phyloP scores from a whole-genome alignment of 768 basidiomycete species.

The Kwoniella sp. region DNA sequence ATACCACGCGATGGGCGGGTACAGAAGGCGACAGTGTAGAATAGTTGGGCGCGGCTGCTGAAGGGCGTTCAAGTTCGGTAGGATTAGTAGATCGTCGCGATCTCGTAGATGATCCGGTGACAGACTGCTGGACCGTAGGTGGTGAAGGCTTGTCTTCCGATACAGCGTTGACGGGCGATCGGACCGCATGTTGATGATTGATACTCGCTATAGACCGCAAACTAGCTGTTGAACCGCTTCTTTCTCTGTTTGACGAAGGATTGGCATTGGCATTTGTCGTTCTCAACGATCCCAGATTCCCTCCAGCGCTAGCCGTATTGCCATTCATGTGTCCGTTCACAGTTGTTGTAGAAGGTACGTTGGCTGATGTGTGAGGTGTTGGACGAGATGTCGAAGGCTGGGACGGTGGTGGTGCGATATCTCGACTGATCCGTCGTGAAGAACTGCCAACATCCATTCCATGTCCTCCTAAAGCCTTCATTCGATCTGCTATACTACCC shows the following conservation, averaged over 20 bases:
- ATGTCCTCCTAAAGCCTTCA: constrained; percentile 71
- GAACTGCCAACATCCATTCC: constrained; percentile 66
- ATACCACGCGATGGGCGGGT: not conserved
- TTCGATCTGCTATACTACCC: constrained; percentile 77
- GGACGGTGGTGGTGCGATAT: constrained; percentile 56
- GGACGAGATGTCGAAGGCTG: not conserved
- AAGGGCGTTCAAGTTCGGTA: constrained; percentile 8
- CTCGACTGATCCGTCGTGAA: constrained; percentile 65
- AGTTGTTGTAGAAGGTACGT: not conserved
- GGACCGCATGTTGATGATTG: not conserved
- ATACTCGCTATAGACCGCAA: constrained; percentile 10
- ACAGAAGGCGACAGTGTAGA: constrained; percentile 6
- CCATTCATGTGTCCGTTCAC: not conserved
- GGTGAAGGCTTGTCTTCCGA: constrained; percentile 15
- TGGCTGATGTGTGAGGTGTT: not conserved
- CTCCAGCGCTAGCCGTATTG: constrained; percentile 1
- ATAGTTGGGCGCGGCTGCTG: constrained; percentile 1
- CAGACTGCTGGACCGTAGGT: constrained; percentile 14
- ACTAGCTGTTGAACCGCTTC: constrained; percentile 26
- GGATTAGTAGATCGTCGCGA: constrained; percentile 23
- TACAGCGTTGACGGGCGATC: not conserved
- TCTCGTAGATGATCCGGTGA: constrained; percentile 30
- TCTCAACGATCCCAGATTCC: constrained; percentile 49
- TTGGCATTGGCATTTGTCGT: constrained; percentile 4
- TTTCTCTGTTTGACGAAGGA: constrained; percentile 13